These are phyloP conservation scores for Cyclostephanos invisitatus DNA, from an alignment of 108 stramenopile species.

Conservation along the genomic window DNA sequence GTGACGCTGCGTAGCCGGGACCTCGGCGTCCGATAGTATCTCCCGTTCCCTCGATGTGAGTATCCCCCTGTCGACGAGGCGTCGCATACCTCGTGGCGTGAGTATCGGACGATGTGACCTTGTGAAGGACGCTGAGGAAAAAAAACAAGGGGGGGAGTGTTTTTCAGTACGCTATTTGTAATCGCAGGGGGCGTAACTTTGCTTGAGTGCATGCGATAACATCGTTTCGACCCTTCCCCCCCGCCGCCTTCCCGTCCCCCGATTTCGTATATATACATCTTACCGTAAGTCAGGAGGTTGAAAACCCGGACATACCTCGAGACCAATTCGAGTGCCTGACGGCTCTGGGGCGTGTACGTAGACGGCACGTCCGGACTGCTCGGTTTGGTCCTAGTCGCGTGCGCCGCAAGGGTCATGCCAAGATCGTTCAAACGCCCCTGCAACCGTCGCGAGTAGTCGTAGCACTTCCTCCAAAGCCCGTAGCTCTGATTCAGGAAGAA, in stretches of 20 bases:
- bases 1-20: conserved; percentile 88
- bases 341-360: conserved; percentile 68
- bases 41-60: conserved; percentile 75
- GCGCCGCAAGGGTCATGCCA: conserved; percentile 81
- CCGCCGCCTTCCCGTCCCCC: background rate
- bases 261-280: background rate
- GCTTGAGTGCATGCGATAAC: no score
- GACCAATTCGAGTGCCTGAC: conserved; percentile 74
- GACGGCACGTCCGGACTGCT: conserved; percentile 62
- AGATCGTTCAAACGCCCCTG: conserved; percentile 91
- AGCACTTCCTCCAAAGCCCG: conserved; percentile 87
- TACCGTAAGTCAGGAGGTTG: conserved; percentile 77
- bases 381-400: conserved; percentile 68
- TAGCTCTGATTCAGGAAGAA: conserved; percentile 93
- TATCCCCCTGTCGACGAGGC: conserved; percentile 83
- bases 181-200: no score
- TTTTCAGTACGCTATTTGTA: no score
- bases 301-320: conserved; percentile 85
- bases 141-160: no score
- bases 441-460: conserved; percentile 71
- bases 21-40: conserved; percentile 68
- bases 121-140: conserved; percentile 68
- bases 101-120: conserved; percentile 87
- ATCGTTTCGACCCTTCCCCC: no score
- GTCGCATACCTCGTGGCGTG: conserved; percentile 86